Base-by-base conservation (phyloP, 139 green algal species). In the Chlorella sp. region DNA sequence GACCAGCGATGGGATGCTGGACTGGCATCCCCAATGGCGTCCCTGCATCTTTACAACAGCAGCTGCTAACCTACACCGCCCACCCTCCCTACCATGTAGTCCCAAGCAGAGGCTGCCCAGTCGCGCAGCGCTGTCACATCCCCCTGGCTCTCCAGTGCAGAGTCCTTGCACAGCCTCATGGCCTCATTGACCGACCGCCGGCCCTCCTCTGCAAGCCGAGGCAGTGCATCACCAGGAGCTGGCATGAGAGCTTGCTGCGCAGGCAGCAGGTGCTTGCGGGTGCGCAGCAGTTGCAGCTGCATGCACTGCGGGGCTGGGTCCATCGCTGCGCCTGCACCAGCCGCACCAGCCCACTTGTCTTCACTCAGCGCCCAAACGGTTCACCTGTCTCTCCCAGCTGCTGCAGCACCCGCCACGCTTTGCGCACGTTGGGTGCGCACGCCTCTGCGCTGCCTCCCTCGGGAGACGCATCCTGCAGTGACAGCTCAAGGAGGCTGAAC, bases 61-160 rank as follows among this genome's bases (percentile, higher is more conserved):
- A n/a, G n/a, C n/a, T n/a, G n/a, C n/a, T n/a, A n/a, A n/a, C n/a
- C n/a, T n/a, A n/a, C n/a, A n/a, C n/a, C n/a, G n/a, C n/a, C n/a
- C n/a, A n/a, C n/a, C n/a, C n/a, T n/a, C n/a, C n/a, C 46, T 1
- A 84, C 90, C 84, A 93, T 62, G 73, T 92, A 92, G 72, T 91
- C 88, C 79, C 81, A 93, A 8, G 90, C 87, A 4, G 58, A 67
- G 14, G 46, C 26, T 2, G 76, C 79, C 88, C 90, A 93, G 34
- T 88, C 73, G 1, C 84, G 86, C 80, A 94, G 82, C 3, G 60
- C 79, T 24, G 41, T 48, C 38, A 88, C 90, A 44, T 94, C 89
- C 5, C 79, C 85, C 17, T 75, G 8, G 54, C 46, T 73, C 6
- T 87, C 46, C 20, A 91, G 78, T 2, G 41, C 14, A 0, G 69